Evolutionary conservation across 768 basidiomycete species (phyloP).

Genomic region (Phlegmacium glaucopus): DNA sequence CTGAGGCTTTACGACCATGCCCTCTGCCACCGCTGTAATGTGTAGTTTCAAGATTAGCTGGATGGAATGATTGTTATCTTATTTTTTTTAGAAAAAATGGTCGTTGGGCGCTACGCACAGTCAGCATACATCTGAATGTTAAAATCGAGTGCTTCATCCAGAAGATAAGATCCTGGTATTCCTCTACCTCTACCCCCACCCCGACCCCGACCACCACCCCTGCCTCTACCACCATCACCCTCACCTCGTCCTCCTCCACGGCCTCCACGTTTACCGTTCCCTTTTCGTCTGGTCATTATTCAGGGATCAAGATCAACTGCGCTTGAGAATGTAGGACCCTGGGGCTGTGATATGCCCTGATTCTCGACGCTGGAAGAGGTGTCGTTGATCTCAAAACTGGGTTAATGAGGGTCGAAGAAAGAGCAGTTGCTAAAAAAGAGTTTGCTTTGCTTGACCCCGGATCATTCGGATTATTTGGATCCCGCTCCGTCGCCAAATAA

Average conservation of each 20-base stretch:
- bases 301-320: not conserved
- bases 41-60: slow-evolving; percentile 3
- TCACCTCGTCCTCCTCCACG: not conserved
- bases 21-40: slow-evolving; percentile 21
- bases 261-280: slow-evolving; percentile 6
- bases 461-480: too few relatives aligned
- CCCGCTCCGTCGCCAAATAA: too few relatives aligned
- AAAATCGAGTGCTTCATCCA: slow-evolving; percentile 14
- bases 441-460: not conserved
- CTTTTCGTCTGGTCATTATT: slow-evolving; percentile 11
- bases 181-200: slow-evolving; percentile 8
- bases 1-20: slow-evolving; percentile 18
- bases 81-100: slow-evolving; percentile 16
- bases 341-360: not conserved
- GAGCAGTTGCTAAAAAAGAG: not conserved
- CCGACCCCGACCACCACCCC: slow-evolving; percentile 3
- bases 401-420: not conserved
- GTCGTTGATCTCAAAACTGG: not conserved
- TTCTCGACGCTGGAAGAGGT: not conserved
- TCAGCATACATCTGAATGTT: slow-evolving; percentile 5
- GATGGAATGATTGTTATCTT: not conserved
- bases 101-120: slow-evolving; percentile 2
- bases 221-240: slow-evolving; percentile 3
- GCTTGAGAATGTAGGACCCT: not conserved
- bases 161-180: slow-evolving; percentile 13